These are phyloP conservation scores for Neonectria punicea DNA, from an alignment of 2,329 filamentous ascomycete genomes.

Conservation along the genomic window DNA sequence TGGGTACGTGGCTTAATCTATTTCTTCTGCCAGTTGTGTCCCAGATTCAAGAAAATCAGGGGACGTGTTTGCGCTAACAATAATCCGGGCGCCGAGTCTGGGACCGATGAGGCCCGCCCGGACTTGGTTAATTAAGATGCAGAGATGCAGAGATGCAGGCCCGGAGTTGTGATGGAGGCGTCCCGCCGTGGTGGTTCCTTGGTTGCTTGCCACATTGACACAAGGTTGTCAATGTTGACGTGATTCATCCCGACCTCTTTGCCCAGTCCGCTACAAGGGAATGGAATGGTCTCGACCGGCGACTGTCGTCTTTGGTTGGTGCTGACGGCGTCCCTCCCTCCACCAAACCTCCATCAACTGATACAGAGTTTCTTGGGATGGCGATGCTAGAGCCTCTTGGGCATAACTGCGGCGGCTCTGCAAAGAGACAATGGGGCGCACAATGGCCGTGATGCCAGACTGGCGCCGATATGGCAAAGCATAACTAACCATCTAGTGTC, in stretches of 20 bases:
- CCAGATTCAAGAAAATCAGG: not conserved
- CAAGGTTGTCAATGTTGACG: not conserved
- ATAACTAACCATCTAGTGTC: not conserved
- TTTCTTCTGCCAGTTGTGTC: not conserved
- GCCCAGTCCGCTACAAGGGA: not conserved
- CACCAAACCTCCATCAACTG: constrained; percentile 5
- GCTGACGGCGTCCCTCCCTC: not conserved
- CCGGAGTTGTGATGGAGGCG: not conserved
- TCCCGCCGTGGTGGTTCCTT: not conserved
- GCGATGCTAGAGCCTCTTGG: constrained; percentile 10
- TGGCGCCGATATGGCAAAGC: constrained; percentile 6
- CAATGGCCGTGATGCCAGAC: constrained; percentile 5
- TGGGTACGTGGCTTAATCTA: not conserved
- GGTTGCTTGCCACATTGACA: not conserved
- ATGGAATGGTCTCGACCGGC: constrained; percentile 6
- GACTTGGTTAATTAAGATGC: not conserved
- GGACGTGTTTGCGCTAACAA: constrained; percentile 1
- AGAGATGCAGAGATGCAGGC: not conserved
- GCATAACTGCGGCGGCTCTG: constrained; percentile 16
- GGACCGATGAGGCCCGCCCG: not conserved
- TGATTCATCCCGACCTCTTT: not conserved
- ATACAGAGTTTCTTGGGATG: constrained; percentile 20
- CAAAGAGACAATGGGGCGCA: not conserved
- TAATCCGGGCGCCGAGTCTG: not conserved
- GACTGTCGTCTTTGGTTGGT: not conserved